Percentiles rank a stretch among this genome's conserved stretches.
phyloP scores from a whole-genome alignment of 768 basidiomycete genomes.

The Arthromyces matolae region DNA sequence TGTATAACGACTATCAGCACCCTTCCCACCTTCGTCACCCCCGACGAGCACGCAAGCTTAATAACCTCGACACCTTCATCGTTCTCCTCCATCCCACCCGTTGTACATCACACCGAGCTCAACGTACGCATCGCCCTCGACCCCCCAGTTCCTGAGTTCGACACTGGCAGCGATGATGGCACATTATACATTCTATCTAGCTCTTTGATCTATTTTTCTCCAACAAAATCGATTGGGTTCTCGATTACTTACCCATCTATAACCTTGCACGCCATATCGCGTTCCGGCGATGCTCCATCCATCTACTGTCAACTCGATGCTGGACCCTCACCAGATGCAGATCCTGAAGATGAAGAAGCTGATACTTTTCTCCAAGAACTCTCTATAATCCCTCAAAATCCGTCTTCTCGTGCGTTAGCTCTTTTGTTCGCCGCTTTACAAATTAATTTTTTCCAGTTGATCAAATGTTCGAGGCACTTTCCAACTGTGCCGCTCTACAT shows the following conservation, averaged over 20 bases:
- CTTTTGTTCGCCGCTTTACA: neutral
- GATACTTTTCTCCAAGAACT: constrained; percentile 72
- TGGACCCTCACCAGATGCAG: constrained; percentile 28
- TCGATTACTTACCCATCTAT: constrained; percentile 86
- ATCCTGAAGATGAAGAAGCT: constrained; percentile 29
- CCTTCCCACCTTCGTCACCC: constrained; percentile 36
- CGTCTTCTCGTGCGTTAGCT: constrained; percentile 52
- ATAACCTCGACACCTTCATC: constrained; percentile 80
- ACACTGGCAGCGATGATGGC: constrained; percentile 47
- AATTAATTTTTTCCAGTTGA: constrained; percentile 52
- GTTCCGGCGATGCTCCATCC: constrained; percentile 58
- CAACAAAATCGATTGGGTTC: too few species aligned
- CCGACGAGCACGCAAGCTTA: constrained; percentile 65
- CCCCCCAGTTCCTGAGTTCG: constrained; percentile 62
- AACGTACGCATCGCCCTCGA: constrained; percentile 67
- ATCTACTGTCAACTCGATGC: constrained; percentile 96
- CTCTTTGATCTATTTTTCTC: constrained; percentile 32
- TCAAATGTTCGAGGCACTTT: constrained; percentile 81
- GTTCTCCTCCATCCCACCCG: constrained; percentile 81
- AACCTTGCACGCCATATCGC: constrained; percentile 90
- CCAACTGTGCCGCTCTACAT: constrained; percentile 79
- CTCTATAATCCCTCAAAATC: constrained; percentile 61
- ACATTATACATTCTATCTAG: constrained; percentile 84
- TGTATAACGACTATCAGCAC: constrained; percentile 32
- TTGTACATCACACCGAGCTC: constrained; percentile 71